A percentile compares a stretch with the other conserved stretches of the same genome.
These are phyloP conservation scores for Flaveria ramosissima DNA, from an alignment of 129 eudicot genomes.

Conservation along the genomic window DNA sequence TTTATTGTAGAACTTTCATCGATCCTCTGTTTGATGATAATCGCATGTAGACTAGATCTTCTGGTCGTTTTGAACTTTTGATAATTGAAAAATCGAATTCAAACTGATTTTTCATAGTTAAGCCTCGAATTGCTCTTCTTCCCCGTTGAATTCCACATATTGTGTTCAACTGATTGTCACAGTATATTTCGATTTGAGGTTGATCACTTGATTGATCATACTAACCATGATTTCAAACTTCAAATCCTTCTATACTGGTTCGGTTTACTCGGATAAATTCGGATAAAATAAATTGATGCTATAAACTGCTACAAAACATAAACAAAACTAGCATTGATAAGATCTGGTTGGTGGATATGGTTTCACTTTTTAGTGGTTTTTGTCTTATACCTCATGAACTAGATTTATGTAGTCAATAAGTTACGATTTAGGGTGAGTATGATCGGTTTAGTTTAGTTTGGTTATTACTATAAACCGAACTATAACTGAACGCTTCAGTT, in stretches of 20 bases:
- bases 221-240: not conserved
- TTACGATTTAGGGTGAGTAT: not conserved
- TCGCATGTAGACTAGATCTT: not conserved
- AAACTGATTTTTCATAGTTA: not conserved
- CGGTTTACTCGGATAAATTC: not conserved
- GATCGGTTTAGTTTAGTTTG: too few species aligned
- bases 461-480: too few species aligned
- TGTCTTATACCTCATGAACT: constrained; percentile 1
- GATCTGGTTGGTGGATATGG: constrained; percentile 17
- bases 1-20: not conserved
- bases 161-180: not conserved
- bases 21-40: constrained; percentile 8
- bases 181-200: not conserved
- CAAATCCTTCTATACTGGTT: not conserved
- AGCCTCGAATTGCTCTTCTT: too few species aligned
- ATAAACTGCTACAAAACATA: constrained; percentile 4
- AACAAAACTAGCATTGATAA: constrained; percentile 8
- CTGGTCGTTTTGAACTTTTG: not conserved
- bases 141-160: not conserved
- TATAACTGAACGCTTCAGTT: too few species aligned
- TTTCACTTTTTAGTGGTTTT: not conserved
- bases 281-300: not conserved
- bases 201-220: not conserved
- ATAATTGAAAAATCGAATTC: not conserved
- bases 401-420: constrained; percentile 2